Conservation (phyloP, 2,329 filamentous ascomycete genomes). For the Chaetomium sp. region DNA sequence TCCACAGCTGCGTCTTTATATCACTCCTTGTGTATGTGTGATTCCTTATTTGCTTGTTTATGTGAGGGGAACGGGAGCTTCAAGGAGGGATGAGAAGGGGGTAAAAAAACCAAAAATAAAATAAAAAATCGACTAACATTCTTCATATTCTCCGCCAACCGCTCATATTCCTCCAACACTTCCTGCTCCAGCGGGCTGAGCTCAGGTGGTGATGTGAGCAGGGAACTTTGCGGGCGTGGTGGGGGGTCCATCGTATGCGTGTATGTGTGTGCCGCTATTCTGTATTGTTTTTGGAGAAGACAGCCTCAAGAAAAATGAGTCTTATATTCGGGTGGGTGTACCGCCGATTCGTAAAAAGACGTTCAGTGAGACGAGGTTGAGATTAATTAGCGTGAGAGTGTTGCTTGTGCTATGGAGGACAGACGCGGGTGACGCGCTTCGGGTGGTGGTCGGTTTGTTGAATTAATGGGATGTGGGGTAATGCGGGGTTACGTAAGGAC, state of each 20-base stretch:
- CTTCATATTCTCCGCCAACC: conserved; percentile 83
- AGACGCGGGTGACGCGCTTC: conserved; percentile 10
- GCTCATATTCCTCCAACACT: conserved; percentile 87
- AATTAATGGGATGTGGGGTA: no score
- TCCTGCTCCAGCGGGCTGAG: conserved; percentile 84
- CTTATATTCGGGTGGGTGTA: no score
- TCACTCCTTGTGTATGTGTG: no score
- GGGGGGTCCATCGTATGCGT: conserved; percentile 19
- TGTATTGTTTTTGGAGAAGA: no score
- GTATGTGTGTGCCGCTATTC: not conserved
- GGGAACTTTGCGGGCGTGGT: conserved; percentile 14
- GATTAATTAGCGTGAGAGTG: no score
- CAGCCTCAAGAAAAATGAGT: no score
- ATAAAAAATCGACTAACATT: conserved; percentile 33
- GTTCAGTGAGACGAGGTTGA: not conserved
- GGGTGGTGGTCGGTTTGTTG: not conserved
- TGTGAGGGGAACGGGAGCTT: no score
- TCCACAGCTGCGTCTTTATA: no score
- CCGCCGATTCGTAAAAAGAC: not conserved
- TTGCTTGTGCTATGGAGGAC: not conserved
- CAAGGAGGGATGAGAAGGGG: not conserved
- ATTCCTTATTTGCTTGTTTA: no score
- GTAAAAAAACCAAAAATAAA: not conserved
- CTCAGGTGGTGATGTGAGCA: conserved; percentile 41
- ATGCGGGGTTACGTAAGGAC: not conserved